Conservation (phyloP, 2,329 filamentous ascomycete species). For the Mycocentrospora acerina region DNA sequence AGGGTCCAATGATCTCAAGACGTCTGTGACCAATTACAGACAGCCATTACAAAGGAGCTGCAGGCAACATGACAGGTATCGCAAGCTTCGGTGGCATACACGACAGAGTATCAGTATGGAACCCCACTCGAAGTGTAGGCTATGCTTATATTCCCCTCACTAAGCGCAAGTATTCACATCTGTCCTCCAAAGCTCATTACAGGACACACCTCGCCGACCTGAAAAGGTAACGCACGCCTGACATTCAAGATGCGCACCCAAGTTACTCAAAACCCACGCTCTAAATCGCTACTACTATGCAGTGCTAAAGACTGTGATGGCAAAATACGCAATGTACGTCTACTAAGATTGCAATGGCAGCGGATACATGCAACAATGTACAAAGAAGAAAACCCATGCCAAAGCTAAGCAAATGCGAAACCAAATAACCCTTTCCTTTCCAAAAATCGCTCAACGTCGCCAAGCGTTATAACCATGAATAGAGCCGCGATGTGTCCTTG, state of each 20-base stretch:
- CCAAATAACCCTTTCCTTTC: conserved; percentile 9
- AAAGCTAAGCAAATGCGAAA: conserved; percentile 6
- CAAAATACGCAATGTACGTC: too few species aligned
- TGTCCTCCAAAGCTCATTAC: too few species aligned
- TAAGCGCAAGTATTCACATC: too few species aligned
- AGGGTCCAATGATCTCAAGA: conserved; percentile 29
- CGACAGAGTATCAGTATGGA: too few species aligned
- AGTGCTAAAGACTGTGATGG: neutral
- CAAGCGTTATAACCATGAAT: conserved; percentile 14
- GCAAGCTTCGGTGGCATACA: conserved; percentile 1
- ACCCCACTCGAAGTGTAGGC: too few species aligned
- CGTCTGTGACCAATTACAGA: conserved; percentile 22
- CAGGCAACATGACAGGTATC: conserved; percentile 13
- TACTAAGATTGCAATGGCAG: neutral
- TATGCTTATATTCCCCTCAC: too few species aligned
- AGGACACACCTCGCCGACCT: too few species aligned
- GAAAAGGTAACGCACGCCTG: too few species aligned
- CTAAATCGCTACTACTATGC: conserved; percentile 11
- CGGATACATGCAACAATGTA: conserved; percentile 4
- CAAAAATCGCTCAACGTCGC: conserved; percentile 6
- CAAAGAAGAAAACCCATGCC: conserved; percentile 8
- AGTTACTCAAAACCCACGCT: too few species aligned
- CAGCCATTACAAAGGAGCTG: conserved; percentile 17
- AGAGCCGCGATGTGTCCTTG: conserved; percentile 6
- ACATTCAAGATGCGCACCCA: too few species aligned